Conservation (phyloP, 192 early-diverging fungal genomes). For the Coemansia sp. region DNA sequence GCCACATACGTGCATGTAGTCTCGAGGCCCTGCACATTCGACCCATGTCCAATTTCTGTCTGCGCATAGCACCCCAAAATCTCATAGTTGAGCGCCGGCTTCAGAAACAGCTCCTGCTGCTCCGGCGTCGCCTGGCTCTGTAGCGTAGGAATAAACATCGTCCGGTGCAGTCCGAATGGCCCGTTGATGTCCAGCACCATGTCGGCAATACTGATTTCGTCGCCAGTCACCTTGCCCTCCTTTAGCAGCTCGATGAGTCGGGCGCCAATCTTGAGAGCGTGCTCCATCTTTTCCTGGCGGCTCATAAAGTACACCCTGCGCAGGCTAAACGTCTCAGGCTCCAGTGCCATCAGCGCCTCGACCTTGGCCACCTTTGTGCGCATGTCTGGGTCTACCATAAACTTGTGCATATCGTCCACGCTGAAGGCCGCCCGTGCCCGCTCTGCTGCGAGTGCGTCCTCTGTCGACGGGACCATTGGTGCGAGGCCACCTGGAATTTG, state of each 20-base stretch:
- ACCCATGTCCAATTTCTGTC: conserved; percentile 69
- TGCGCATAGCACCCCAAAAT: conserved; percentile 87
- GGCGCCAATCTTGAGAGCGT: conserved; percentile 59
- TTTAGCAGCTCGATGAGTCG: conserved; percentile 62
- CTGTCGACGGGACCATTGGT: conserved; percentile 36
- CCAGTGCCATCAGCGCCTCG: conserved; percentile 59
- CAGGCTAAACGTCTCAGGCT: conserved; percentile 68
- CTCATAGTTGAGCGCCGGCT: conserved; percentile 66
- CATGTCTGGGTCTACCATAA: conserved; percentile 66
- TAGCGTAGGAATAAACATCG: conserved; percentile 84
- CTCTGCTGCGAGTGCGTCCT: conserved; percentile 58
- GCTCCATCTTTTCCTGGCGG: conserved; percentile 64
- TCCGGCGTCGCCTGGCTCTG: conserved; percentile 69
- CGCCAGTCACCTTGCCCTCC: conserved; percentile 26
- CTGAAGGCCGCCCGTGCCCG: conserved; percentile 66
- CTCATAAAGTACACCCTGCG: conserved; percentile 68
- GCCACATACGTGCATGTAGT: conserved; percentile 81
- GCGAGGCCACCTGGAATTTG: conserved; percentile 34
- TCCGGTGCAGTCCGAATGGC: conserved; percentile 67
- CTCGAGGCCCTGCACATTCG: conserved; percentile 86
- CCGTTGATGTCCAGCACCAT: conserved; percentile 47
- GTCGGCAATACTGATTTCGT: conserved; percentile 57
- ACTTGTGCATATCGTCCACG: conserved; percentile 61
- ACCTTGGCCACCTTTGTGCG: conserved; percentile 58
- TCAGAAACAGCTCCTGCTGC: conserved; percentile 74